Base-by-base conservation (phyloP, 2,329 filamentous ascomycete genomes). In the Thyridium curvatum region DNA sequence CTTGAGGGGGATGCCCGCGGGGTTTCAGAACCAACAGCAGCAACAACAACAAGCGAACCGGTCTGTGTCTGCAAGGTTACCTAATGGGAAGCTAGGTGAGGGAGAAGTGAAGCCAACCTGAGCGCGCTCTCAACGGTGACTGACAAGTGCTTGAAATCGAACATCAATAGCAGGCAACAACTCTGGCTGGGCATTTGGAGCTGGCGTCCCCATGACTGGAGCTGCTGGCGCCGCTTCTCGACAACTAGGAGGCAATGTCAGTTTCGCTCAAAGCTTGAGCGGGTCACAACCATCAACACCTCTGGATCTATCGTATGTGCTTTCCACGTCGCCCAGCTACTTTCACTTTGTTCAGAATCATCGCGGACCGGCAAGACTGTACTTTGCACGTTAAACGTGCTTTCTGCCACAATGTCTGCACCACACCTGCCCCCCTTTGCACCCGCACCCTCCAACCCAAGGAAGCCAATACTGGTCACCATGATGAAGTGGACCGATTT, bases 51-150 rank as follows among this genome's bases (percentile, higher is more conserved):
- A 69, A 48, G 57, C 68, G 48, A 72, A 65, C 40, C 70, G 79
- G 54, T 64, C 66, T 46, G 71, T 72, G 32, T 69, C 77, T 39
- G 75, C 59, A 57, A 71, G 79, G 54, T 66, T 83, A 71, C 77
- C 77, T 41, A 80, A 79, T 50, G 77, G 77, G 40, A 83, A 83
- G 60, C 61, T 81, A 69, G 74, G 79, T 82, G 70, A 58, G 67
- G 52, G 29, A 18, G 10, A 26, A 26, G 21, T 26, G 21, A 26
- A 26, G 21, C 10, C 21, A 26, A 10, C 6, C 21, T 26, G 10
- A 26, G 21, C 6, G 6, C 6, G 6, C 6, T 10, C 21, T 26
- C 21, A 26, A 26, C 21, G 10, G 10, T 26, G 21, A 26, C 21
- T 26, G 21, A 26, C 21, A 26, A 6, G 21, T 26, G 6, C 10